Conservation (phyloP, 1,284 basidiomycete genomes). For the Fomes fomentarius region DNA sequence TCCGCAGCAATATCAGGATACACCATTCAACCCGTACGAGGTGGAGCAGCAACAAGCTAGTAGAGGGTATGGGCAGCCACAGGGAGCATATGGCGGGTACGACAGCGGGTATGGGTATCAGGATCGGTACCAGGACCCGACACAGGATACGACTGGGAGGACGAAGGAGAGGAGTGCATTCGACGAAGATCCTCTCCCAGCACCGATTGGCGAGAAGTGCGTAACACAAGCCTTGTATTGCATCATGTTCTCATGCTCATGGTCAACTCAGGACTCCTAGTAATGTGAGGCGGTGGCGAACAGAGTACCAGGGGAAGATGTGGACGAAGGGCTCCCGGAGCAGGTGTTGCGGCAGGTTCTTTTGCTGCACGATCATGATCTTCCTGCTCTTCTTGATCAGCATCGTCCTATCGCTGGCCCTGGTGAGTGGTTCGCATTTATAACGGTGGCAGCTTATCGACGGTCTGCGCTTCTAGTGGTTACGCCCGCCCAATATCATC, state of each 20-base stretch:
- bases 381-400: slow-evolving; percentile 65
- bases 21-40: slow-evolving; percentile 53
- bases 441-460: neutral
- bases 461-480: slow-evolving; percentile 55
- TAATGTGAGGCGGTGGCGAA: slow-evolving; percentile 48
- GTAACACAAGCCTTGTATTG: neutral
- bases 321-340: slow-evolving; percentile 65
- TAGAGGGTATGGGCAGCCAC: slow-evolving; percentile 35
- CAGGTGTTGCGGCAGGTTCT: slow-evolving; percentile 65
- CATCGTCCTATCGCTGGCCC: slow-evolving; percentile 68
- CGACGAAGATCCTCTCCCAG: slow-evolving; percentile 28
- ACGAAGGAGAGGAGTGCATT: slow-evolving; percentile 27
- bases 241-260: neutral
- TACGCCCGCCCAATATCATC: slow-evolving; percentile 75
- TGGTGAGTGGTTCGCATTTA: slow-evolving; percentile 54
- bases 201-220: slow-evolving; percentile 20
- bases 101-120: slow-evolving; percentile 47
- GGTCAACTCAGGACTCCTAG: slow-evolving; percentile 26
- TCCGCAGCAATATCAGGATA: slow-evolving; percentile 42
- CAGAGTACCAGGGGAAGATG: slow-evolving; percentile 57
- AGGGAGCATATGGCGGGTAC: slow-evolving; percentile 40
- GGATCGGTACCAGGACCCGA: slow-evolving; percentile 25
- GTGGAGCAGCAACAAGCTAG: slow-evolving; percentile 48
- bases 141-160: slow-evolving; percentile 35
- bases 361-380: slow-evolving; percentile 72